Evolutionary conservation across 1,284 basidiomycete species (phyloP), one percentile per base, ranked within the genome.

Genomic region (Trametes hirsuta): DNA sequence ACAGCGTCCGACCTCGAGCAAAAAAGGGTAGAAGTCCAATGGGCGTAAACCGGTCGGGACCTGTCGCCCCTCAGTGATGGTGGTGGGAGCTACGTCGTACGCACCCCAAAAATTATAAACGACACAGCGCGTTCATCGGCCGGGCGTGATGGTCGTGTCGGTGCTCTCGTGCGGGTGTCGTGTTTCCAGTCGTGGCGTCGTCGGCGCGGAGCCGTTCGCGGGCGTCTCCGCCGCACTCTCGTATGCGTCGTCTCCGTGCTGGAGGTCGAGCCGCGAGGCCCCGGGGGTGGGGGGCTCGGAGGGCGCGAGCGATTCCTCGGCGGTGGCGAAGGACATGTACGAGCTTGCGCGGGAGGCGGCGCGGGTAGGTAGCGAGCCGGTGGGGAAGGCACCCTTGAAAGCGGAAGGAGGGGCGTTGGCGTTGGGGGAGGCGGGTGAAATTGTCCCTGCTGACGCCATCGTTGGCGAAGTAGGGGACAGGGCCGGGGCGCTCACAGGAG

Each of bases 341-440:
- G 73, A 73, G 63, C 73, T 75, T 24, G 74, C 68, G 24, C 73
- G 68, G 2, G 75, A 76, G 34, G 61, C 68, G 3, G 69, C 53
- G 18, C 71, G 67, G 3, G 51, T 24, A 1, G 61, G 58, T 6
- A 55, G 58, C 34, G 65, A 62, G 6, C 46, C 51, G 6, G 36
- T 55, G 6, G 63, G 69, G 70, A 72, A 74, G 12, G 72, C 65
- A 10, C 71, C 66, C 2, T 67, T 72, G 70, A 71, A 74, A n/a
- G 74, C 66, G 9, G 73, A 70, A 1, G 73, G 73, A 4, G 70
- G 68, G 4, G 64, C 51, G 9, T 47, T 65, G 4, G 64, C 51
- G 9, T 47, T 65, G 11, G 54, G 58, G 30, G 30, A 8, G 30
- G 30, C 8, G 30, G 30, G 30, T 30, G 30, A 30, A 8, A 30